These are phyloP conservation scores for Phaeosphaeriaceae sp. DNA, from an alignment of 2,329 filamentous ascomycete species.

Conservation along the genomic window DNA sequence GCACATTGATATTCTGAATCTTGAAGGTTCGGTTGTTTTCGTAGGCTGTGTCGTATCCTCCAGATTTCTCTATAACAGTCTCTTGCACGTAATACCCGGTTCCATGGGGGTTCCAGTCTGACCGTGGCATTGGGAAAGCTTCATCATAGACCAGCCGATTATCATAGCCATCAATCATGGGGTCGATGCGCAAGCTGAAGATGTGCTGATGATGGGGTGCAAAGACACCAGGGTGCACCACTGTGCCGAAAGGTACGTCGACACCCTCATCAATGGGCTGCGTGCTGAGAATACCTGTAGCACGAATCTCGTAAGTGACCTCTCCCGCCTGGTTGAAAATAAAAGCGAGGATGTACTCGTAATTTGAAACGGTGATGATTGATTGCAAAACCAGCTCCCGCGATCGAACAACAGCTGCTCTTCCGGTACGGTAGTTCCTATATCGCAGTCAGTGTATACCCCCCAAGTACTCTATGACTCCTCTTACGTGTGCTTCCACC, in stretches of 20 bases:
- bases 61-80: constrained; percentile 56
- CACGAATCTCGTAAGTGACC: constrained; percentile 70
- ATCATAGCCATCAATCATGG: constrained; percentile 54
- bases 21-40: constrained; percentile 56
- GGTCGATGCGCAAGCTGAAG: constrained; percentile 63
- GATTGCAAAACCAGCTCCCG: constrained; percentile 71
- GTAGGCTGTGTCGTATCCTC: constrained; percentile 57
- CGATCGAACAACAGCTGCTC: constrained; percentile 67
- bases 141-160: constrained; percentile 60
- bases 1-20: constrained; percentile 54
- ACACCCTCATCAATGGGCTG: constrained; percentile 70
- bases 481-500: constrained; percentile 69
- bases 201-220: constrained; percentile 78
- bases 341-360: constrained; percentile 76
- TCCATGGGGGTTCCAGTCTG: constrained; percentile 62
- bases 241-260: constrained; percentile 70
- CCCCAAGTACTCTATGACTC: not conserved
- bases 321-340: constrained; percentile 75
- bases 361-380: constrained; percentile 75
- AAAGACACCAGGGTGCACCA: constrained; percentile 72
- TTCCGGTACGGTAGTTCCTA: constrained; percentile 67
- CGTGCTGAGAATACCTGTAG: constrained; percentile 71
- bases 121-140: constrained; percentile 65
- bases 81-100: constrained; percentile 57
- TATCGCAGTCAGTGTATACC: not conserved